These are phyloP conservation scores for Crassisporium funariophilum DNA, from an alignment of 768 basidiomycete species.

Conservation along the genomic window DNA sequence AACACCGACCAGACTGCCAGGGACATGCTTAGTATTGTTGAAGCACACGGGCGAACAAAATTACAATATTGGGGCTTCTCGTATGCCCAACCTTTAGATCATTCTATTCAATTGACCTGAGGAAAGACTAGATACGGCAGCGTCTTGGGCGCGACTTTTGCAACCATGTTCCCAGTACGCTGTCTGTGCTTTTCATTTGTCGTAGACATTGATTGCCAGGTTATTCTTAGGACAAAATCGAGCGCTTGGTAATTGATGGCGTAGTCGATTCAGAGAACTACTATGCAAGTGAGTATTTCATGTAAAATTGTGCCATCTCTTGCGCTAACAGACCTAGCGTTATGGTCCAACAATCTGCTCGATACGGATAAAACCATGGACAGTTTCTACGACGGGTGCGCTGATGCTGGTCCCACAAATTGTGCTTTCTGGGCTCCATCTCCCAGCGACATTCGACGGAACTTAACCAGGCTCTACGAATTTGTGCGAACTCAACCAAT, in stretches of 20 bases:
- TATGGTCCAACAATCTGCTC: slow-evolving; percentile 36
- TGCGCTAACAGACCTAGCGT: slow-evolving; percentile 20
- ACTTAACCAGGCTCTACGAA: slow-evolving; percentile 36
- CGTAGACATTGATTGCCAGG: not conserved
- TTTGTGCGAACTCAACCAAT: slow-evolving; percentile 33
- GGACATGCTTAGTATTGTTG: slow-evolving; percentile 38
- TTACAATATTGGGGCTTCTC: slow-evolving; percentile 38
- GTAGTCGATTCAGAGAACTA: slow-evolving; percentile 44
- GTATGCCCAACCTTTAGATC: slow-evolving; percentile 15
- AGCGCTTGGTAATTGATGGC: slow-evolving; percentile 41
- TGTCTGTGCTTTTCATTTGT: slow-evolving; percentile 1
- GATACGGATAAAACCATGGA: slow-evolving; percentile 40
- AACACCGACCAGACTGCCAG: slow-evolving; percentile 39
- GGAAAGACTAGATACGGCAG: slow-evolving; percentile 24
- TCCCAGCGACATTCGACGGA: slow-evolving; percentile 32
- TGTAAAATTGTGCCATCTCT: not conserved
- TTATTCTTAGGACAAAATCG: slow-evolving; percentile 22
- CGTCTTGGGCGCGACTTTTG: slow-evolving; percentile 32
- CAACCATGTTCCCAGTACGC: slow-evolving; percentile 36
- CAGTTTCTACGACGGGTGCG: slow-evolving; percentile 38
- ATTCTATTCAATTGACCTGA: not conserved
- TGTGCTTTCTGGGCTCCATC: slow-evolving; percentile 43
- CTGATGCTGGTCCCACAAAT: slow-evolving; percentile 33
- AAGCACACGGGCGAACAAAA: slow-evolving; percentile 33
- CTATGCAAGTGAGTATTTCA: slow-evolving; percentile 31